Conservation (phyloP, 768 basidiomycete species). For the Naganishia antarctica region DNA sequence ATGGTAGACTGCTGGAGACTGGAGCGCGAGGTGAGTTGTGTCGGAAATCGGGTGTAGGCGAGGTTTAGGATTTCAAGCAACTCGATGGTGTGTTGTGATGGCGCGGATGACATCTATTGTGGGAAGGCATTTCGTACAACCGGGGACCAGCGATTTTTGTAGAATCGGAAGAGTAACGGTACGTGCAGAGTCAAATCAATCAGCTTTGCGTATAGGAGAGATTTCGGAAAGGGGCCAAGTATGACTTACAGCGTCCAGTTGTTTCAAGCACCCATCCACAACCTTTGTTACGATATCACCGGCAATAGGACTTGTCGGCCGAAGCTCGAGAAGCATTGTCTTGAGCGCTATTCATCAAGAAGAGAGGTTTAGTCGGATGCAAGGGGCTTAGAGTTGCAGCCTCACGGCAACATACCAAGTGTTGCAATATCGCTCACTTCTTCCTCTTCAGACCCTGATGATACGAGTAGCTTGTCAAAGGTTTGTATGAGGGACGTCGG, state of each 20-base stretch:
- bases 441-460: conserved; percentile 80
- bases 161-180: too few relatives aligned
- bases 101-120: conserved; percentile 6
- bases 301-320: conserved; percentile 72
- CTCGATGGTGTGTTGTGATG: conserved; percentile 47
- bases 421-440: conserved; percentile 90
- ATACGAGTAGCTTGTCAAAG: conserved; percentile 72
- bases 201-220: too few relatives aligned
- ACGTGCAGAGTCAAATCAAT: too few relatives aligned
- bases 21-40: conserved; percentile 35
- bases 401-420: conserved; percentile 58
- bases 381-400: conserved; percentile 28
- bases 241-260: conserved; percentile 65
- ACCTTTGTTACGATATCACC: conserved; percentile 74
- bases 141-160: too few relatives aligned
- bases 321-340: conserved; percentile 86
- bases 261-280: conserved; percentile 74
- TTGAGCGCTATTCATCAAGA: conserved; percentile 56
- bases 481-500: conserved; percentile 8
- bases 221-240: conserved; percentile 34
- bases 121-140: neutral
- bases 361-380: conserved; percentile 13
- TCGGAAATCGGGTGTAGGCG: conserved; percentile 76
- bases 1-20: conserved; percentile 54
- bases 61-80: conserved; percentile 62